phyloP scores from a whole-genome alignment of 108 stramenopile species.

The Chaetoceros tenuissimus region DNA sequence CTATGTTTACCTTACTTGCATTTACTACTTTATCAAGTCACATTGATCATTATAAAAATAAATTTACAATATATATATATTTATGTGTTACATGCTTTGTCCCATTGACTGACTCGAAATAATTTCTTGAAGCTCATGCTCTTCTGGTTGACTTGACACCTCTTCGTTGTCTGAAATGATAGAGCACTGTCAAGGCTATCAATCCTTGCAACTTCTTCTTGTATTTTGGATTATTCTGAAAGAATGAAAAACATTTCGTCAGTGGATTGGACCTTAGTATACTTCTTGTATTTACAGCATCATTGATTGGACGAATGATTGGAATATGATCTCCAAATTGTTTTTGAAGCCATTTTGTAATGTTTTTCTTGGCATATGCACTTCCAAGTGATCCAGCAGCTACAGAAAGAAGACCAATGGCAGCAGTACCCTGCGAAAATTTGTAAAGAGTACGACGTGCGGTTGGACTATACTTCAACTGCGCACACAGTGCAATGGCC shows the following conservation, averaged over 20 bases:
- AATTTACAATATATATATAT: not conserved
- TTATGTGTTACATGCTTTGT: not conserved
- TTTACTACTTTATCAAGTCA: too few species aligned
- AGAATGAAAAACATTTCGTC: too few species aligned
- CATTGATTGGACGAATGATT: not conserved
- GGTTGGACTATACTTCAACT: not conserved
- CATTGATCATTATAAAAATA: too few species aligned
- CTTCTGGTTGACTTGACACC: too few species aligned
- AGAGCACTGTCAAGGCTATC: not conserved
- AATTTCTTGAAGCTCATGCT: not conserved
- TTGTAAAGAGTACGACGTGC: not conserved
- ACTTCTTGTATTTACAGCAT: too few species aligned
- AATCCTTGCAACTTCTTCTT: not conserved
- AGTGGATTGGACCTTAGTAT: too few species aligned
- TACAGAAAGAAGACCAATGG: not conserved
- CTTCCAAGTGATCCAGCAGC: not conserved
- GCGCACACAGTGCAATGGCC: not conserved
- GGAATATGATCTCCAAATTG: not conserved
- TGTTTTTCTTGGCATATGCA: not conserved
- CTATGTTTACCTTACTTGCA: too few species aligned
- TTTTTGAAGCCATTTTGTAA: not conserved
- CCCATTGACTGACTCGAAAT: not conserved
- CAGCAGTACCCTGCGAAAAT: not conserved
- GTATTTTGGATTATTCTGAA: not conserved
- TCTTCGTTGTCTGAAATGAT: not conserved